Conservation (phyloP, 176 grass and related monocot genomes). For the Musa troglodytarum region DNA sequence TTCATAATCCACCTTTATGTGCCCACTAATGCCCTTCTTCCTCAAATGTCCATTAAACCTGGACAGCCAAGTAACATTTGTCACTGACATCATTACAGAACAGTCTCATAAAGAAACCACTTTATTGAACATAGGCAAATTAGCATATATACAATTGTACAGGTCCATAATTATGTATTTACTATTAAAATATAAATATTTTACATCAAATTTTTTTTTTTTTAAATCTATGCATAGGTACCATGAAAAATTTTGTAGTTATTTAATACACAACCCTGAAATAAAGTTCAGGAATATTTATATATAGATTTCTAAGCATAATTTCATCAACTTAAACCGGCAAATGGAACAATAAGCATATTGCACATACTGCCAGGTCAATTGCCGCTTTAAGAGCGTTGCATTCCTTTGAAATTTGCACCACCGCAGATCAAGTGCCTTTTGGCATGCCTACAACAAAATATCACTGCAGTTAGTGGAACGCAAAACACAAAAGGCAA, state of each 20-base stretch:
- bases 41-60: constrained; percentile 94
- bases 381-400: constrained; percentile 61
- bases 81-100: neutral
- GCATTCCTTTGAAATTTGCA: constrained; percentile 85
- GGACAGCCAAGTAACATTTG: constrained; percentile 13
- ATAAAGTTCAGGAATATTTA: neutral
- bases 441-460: constrained; percentile 53
- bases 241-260: no score
- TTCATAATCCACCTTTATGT: constrained; percentile 81
- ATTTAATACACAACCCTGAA: neutral
- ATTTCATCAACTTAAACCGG: neutral
- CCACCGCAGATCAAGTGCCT: constrained; percentile 66
- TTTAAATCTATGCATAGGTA: no score
- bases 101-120: constrained; percentile 16
- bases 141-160: neutral
- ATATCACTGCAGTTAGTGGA: neutral
- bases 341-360: constrained; percentile 5
- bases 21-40: constrained; percentile 80
- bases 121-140: neutral
- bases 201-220: neutral
- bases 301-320: neutral
- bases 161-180: neutral
- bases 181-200: no score
- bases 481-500: neutral
- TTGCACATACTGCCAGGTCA: constrained; percentile 79